A percentile compares a stretch with the other conserved stretches of the same genome.
These are phyloP conservation scores for Paracoccidioides brasiliensis DNA, from an alignment of 2,329 filamentous ascomycete species.

Conservation along the genomic window DNA sequence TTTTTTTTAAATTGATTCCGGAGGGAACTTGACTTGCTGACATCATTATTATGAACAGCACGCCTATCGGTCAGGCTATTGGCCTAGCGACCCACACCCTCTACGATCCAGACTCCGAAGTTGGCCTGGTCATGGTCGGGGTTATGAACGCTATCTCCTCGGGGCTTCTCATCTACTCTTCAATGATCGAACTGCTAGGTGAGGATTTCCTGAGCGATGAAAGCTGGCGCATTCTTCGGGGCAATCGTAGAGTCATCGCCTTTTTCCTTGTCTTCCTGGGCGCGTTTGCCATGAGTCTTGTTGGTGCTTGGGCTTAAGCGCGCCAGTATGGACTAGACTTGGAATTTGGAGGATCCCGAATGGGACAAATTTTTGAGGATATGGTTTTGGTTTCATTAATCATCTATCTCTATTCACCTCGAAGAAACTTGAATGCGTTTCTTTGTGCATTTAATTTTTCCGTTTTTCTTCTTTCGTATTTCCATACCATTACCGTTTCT, in stretches of 20 bases:
- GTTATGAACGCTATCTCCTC: constrained; percentile 72
- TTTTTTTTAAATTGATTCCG: not conserved
- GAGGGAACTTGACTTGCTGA: not conserved
- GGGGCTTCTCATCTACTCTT: constrained; percentile 64
- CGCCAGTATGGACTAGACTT: no score
- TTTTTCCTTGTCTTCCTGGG: constrained; percentile 52
- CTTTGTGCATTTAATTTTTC: no score
- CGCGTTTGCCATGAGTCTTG: constrained; percentile 55
- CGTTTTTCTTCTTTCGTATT: no score
- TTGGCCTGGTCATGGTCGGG: constrained; percentile 62
- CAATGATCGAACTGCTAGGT: constrained; percentile 62
- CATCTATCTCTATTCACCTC: no score
- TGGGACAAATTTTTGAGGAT: no score
- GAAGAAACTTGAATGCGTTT: no score
- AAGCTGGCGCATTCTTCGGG: constrained; percentile 55
- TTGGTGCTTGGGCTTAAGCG: constrained; percentile 55
- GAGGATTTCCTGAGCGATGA: constrained; percentile 68
- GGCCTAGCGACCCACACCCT: constrained; percentile 61
- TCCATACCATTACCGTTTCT: no score
- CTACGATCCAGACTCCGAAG: constrained; percentile 60
- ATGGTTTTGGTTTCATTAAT: no score
- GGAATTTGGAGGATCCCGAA: no score
- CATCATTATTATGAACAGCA: constrained; percentile 34
- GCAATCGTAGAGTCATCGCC: constrained; percentile 48
- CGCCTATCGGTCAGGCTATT: constrained; percentile 65